Percentiles rank a stretch among this genome's conserved stretches.
These are phyloP conservation scores for Myxozyma sirexii DNA, from an alignment of 805 yeast species.

Conservation along the genomic window DNA sequence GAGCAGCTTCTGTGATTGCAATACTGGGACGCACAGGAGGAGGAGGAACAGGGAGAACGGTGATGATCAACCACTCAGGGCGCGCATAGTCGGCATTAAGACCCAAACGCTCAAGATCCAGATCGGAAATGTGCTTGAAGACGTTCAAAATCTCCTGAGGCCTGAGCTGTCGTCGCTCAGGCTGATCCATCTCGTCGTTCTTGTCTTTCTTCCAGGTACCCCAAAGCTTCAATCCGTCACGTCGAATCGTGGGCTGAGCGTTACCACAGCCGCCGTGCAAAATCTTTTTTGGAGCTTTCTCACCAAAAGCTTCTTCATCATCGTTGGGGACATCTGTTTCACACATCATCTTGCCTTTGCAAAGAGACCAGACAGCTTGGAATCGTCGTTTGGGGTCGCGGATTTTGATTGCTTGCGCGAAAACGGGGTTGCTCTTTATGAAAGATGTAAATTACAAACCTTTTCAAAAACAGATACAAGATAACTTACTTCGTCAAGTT, in stretches of 20 bases:
- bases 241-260: conserved; percentile 91
- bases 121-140: conserved; percentile 83
- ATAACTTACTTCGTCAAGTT: conserved; percentile 71
- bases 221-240: conserved; percentile 92
- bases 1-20: conserved; percentile 95
- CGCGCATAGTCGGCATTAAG: conserved; percentile 95
- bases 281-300: conserved; percentile 48
- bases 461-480: neutral
- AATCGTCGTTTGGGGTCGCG: conserved; percentile 95
- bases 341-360: conserved; percentile 85
- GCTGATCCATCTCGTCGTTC: conserved; percentile 81
- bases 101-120: conserved; percentile 81
- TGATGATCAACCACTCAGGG: conserved; percentile 97
- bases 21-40: conserved; percentile 99
- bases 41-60: conserved; percentile 99
- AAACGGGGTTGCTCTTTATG: conserved; percentile 59
- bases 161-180: conserved; percentile 84
- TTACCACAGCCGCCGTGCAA: conserved; percentile 98
- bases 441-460: conserved; percentile 5
- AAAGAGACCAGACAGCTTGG: conserved; percentile 92
- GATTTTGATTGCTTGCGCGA: conserved; percentile 85
- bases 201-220: conserved; percentile 98
- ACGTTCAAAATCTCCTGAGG: conserved; percentile 90
- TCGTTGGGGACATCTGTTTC: conserved; percentile 75
- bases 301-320: conserved; percentile 54